Base-by-base conservation (phyloP, 1,284 basidiomycete species). In the Chalciporus sp. region DNA sequence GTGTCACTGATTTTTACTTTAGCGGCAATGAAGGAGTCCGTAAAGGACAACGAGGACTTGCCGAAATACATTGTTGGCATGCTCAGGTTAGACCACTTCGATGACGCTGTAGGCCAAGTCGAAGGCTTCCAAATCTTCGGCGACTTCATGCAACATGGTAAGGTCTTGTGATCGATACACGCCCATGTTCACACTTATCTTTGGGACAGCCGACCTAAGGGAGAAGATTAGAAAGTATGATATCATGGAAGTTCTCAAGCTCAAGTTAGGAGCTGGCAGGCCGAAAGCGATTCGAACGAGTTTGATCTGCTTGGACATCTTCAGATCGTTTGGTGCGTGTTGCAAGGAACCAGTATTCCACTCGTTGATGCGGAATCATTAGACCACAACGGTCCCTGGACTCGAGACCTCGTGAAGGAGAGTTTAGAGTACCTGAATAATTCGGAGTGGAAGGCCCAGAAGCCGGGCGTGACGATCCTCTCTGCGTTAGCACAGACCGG, bases 291-390 rank as follows among this genome's bases (percentile, higher is more conserved):
- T 49, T 2, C 44, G 57, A 8, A 60, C 51, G 1, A 56, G 53
- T 40, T 17, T 57, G 33, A 53, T 57, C 20, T 59, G 42, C 9
- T 28, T 59, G 33, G 53, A 52, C 19, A 59, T 60, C 1, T 52
- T 56, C 17, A 12, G 42, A 16, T 47, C 44, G 5, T 55, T 55
- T 26, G 35, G 55, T 55, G 43, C 16, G 50, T 28, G 5, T 16
- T 20, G 27, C 12, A 7, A 39, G 19, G 46, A 40, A 28, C 12
- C 20, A 1, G 28, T 37, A 10, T 14, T 31, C 9, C 4, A 11
- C n/a, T 8, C 8, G 20, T 10, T 27, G 8, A 27, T 19, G 23
- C 12, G 17, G 17, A 14, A 29, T 28, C 6, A 14, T 17, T 17
- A 48, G 39, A 26, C 7, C 16, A 17, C 28, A 23, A 42, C 27